Conservation (phyloP, 1,284 basidiomycete genomes). For the Mrakiaceae sp. region DNA sequence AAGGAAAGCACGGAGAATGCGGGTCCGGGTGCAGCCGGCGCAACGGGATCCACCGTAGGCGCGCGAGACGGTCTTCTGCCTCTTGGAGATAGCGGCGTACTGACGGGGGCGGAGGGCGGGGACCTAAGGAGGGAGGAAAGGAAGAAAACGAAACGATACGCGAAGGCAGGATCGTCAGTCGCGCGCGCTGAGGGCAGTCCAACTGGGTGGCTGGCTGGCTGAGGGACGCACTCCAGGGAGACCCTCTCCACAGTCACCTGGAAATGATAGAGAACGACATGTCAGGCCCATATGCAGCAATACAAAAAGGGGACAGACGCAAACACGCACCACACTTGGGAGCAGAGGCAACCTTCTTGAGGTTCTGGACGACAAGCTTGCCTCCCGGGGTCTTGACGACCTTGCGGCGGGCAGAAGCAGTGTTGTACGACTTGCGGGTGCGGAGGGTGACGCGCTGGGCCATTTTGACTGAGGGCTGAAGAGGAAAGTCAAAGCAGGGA, state of each 20-base stretch:
- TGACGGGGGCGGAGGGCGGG: conserved; percentile 84
- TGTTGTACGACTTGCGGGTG: conserved; percentile 98
- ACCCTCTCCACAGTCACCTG: conserved; percentile 77
- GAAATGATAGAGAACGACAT: not conserved
- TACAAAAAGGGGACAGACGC: not conserved
- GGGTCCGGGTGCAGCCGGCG: conserved; percentile 55
- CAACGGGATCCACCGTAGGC: conserved; percentile 95
- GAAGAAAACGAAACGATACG: not conserved
- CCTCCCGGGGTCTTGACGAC: conserved; percentile 84
- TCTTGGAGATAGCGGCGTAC: conserved; percentile 89
- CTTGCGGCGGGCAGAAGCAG: conserved; percentile 87
- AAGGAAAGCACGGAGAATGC: conserved; percentile 96
- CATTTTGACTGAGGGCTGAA: conserved; percentile 45
- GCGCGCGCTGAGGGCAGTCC: not conserved
- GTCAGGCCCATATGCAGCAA: not conserved
- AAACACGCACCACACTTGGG: conserved; percentile 65
- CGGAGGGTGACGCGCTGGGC: conserved; percentile 99
- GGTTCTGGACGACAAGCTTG: conserved; percentile 39
- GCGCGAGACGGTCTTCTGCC: conserved; percentile 83
- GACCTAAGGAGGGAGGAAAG: conserved; percentile 42
- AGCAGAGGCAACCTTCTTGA: conserved; percentile 42
- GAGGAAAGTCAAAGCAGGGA: not conserved
- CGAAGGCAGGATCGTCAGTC: not conserved
- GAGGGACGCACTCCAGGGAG: conserved; percentile 68
- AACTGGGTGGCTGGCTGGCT: not conserved